phyloP scores from a whole-genome alignment of 192 early-diverging fungal species.

The Geranomyces michiganensis region DNA sequence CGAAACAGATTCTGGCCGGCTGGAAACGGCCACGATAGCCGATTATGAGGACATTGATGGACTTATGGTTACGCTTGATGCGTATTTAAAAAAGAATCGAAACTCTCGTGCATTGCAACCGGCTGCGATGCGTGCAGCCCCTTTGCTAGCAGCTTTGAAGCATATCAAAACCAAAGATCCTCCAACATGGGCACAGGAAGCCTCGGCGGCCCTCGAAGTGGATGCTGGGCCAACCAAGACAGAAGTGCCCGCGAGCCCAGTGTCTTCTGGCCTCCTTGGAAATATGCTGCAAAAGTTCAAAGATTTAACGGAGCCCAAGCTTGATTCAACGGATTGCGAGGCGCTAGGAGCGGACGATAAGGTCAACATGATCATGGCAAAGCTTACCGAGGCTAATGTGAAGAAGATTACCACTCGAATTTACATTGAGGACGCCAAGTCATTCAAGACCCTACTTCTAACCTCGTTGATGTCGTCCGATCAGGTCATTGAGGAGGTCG shows the following conservation, averaged over 20 bases:
- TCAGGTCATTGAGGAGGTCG: slow-evolving; percentile 71
- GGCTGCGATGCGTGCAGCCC: background rate
- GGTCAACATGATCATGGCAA: slow-evolving; percentile 31
- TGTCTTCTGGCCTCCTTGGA: background rate
- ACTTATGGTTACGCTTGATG: slow-evolving; percentile 28
- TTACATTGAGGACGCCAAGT: slow-evolving; percentile 77
- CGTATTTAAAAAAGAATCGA: slow-evolving; percentile 31
- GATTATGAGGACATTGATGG: slow-evolving; percentile 43
- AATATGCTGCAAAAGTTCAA: slow-evolving; percentile 5
- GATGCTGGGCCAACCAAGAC: background rate
- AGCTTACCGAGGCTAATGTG: slow-evolving; percentile 42
- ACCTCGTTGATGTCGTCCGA: slow-evolving; percentile 74
- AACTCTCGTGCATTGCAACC: slow-evolving; percentile 12
- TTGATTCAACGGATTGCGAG: background rate
- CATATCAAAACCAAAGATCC: slow-evolving; percentile 11
- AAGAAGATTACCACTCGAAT: slow-evolving; percentile 77
- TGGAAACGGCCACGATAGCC: slow-evolving; percentile 36
- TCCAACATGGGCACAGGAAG: slow-evolving; percentile 25
- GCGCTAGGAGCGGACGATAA: slow-evolving; percentile 3
- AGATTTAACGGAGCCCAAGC: background rate
- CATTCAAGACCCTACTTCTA: slow-evolving; percentile 79
- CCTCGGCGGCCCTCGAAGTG: background rate
- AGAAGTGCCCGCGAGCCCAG: background rate
- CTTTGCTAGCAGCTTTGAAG: slow-evolving; percentile 8
- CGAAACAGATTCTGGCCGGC: background rate